Base-by-base conservation (phyloP, 257 asterid species). In the Knoxia roxburghii region DNA sequence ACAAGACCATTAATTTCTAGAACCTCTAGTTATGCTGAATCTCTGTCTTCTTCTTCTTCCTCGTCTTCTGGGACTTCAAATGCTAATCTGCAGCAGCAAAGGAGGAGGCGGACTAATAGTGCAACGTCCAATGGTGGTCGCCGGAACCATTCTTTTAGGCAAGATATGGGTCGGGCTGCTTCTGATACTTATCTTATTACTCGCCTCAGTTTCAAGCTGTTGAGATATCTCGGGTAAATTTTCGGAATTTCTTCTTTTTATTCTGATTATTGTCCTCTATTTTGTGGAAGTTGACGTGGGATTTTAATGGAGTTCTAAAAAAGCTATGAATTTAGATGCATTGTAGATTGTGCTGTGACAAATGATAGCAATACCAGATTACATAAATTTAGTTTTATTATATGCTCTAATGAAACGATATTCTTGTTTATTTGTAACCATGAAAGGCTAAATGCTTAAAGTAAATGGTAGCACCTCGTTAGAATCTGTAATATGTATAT, bases 151-250 rank as follows among this genome's bases (percentile, higher is more conserved):
- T 74, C 90, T 56, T 68, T 79, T 48, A 46, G 80, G 29, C 63
- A 77, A 27, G 91, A 78, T 48, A 64, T 78, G 65, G 87, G 85
- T 23, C 72, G 72, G 68, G 84, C 87, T 60, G 89, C 85, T 41
- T 74, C 88, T 32, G 95, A 85, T 65, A 81, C 95, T 43, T 78
- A 68, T 69, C 23, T 78, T 76, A 73, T 82, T 71, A 84, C 95
- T 43, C 85, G 95, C 27, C 79, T 85, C 43, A 72, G 84, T 74
- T 76, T 82, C 51, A 80, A 72, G 73, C 77, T 94, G 67, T 68
- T 87, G 83, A 61, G 85, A 14, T 90, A 77, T 83, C 82, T 94
- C 20, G 97, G 98, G 98, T 93, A 83, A 81, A 26, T 4, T 70
- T 72, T 67, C 7, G 11, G 11, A 39, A 11, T 23, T 66, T 51